These are phyloP conservation scores for Aureobasidium sp. DNA, from an alignment of 2,329 filamentous ascomycete genomes.

Conservation along the genomic window DNA sequence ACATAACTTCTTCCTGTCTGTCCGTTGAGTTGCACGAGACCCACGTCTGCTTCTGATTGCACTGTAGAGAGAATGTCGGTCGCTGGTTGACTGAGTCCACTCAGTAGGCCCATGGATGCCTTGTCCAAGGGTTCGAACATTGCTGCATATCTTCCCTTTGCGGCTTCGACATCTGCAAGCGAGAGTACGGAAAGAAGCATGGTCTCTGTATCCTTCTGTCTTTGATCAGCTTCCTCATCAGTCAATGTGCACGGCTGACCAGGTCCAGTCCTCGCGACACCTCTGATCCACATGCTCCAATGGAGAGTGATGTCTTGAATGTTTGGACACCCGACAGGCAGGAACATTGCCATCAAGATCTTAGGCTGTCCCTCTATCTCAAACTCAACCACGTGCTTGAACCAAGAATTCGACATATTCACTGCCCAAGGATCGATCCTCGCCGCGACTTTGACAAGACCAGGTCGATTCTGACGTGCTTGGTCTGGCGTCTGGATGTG, in stretches of 20 bases:
- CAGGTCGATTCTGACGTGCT: conserved; percentile 22
- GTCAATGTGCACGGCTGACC: neutral
- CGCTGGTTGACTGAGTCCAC: neutral
- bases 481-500: conserved; percentile 24
- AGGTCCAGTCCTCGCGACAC: neutral
- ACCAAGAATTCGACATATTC: neutral
- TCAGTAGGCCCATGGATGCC: neutral
- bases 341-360: conserved; percentile 19
- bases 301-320: conserved; percentile 19
- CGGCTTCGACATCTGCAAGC: neutral
- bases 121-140: neutral
- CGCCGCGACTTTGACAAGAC: conserved; percentile 20
- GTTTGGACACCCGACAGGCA: conserved; percentile 17
- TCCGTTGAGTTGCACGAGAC: conserved; percentile 19
- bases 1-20: conserved; percentile 20
- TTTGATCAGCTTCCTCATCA: neutral
- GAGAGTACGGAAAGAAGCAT: conserved; percentile 1
- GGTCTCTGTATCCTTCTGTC: neutral
- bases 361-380: neutral
- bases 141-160: conserved; percentile 8
- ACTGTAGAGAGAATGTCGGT: neutral
- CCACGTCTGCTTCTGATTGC: conserved; percentile 3
- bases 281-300: conserved; percentile 21
- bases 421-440: conserved; percentile 10
- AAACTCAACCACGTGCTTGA: conserved; percentile 1